Conservation (phyloP, 768 basidiomycete genomes). For the Rhizopogon roseolus region DNA sequence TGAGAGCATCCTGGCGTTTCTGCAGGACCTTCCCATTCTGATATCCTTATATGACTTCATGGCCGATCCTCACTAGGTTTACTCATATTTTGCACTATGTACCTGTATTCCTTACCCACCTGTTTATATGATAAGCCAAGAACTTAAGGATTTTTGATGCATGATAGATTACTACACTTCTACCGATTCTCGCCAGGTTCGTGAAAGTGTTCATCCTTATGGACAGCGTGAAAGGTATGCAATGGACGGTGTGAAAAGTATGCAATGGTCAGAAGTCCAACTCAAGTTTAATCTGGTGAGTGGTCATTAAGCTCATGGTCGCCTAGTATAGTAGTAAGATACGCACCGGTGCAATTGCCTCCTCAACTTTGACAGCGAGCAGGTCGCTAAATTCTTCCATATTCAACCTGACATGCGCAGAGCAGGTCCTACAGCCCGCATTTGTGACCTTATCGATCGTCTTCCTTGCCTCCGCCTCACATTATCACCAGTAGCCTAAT, state of each 20-base stretch:
- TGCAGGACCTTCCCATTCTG: neutral
- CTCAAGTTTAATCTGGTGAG: neutral
- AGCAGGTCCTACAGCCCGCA: conserved; percentile 1
- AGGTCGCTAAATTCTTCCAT: conserved; percentile 13
- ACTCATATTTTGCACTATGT: too few relatives aligned
- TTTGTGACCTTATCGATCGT: neutral
- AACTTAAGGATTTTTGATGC: too few relatives aligned
- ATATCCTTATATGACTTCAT: neutral
- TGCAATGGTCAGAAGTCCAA: neutral
- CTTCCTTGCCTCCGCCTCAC: neutral
- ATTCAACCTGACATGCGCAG: neutral
- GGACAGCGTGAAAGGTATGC: too few relatives aligned
- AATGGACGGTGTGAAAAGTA: too few relatives aligned
- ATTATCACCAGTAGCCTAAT: neutral
- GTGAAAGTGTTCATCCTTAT: too few relatives aligned
- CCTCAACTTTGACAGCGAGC: conserved; percentile 5
- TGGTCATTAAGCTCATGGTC: neutral
- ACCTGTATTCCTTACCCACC: too few relatives aligned
- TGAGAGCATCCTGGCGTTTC: too few relatives aligned
- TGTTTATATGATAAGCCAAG: too few relatives aligned
- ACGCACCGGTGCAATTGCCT: conserved; percentile 11
- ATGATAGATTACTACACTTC: too few relatives aligned
- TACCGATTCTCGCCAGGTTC: too few relatives aligned
- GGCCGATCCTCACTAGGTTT: neutral
- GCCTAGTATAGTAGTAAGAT: too few relatives aligned